Evolutionary conservation across 345 rosid species (phyloP), one percentile per base, ranked within the genome.

Genomic region (Salix brachista): DNA sequence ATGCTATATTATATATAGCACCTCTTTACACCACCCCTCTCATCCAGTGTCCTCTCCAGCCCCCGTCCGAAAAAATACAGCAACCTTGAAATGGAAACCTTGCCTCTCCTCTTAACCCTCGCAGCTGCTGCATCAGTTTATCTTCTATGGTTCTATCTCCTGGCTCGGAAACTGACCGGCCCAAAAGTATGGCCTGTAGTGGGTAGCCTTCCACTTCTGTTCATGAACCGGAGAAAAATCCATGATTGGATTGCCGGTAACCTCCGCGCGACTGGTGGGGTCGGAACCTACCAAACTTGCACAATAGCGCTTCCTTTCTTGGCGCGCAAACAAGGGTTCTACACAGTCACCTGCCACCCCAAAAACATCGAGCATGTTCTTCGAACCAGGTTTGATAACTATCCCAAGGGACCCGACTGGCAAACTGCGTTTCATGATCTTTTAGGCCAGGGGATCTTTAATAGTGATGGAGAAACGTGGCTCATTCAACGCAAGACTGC

Each of bases 401-500:
- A 92, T 81, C 97, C 98, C 1, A 94, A 94, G 77, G 98, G 98
- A 19, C 97, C 96, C 6, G 80, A 78, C 6, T 90, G 92, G 94
- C 94, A 91, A 74, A 76, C 83, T 3, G 97, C 94, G 1, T 92
- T 94, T 83, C 97, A 90, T 64, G 98, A 94, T 79, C 85, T 94
- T 18, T 77, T 94, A 25, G 98, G 97, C 44, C 89, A 92, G 61
- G 97, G 98, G 65, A 94, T 94, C 75, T 94, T 94, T 79, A 92
- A 92, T 76, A 89, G 91, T 74, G 98, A 94, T 36, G 98, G 98
- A 10, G 97, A 94, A 21, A 91, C 94, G 1, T 94, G 98, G 98
- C 91, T 92, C 7, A 89, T 92, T 36, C 98, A 94, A 74, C 89
- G 98, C 19, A 94, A 94, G 78, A 91, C 94, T 0, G 98, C 97